phyloP scores from a whole-genome alignment of 192 early-diverging fungal species.

The Podila horticola region DNA sequence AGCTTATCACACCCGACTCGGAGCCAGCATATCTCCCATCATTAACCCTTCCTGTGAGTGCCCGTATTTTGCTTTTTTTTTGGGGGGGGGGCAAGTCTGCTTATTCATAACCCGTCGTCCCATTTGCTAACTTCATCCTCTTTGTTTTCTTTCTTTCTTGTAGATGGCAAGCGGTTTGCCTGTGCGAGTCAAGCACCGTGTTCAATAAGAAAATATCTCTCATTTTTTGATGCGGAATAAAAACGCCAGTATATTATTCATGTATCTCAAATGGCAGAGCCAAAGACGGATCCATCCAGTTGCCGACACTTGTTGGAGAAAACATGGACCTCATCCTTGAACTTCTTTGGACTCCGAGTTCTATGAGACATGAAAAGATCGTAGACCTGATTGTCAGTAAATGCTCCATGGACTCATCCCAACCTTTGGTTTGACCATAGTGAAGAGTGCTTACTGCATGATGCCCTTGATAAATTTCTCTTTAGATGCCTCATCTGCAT shows the following conservation, averaged over 20 bases:
- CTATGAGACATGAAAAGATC: slow-evolving; percentile 16
- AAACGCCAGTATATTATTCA: neutral
- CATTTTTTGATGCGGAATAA: too few relatives aligned
- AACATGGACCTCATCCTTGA: slow-evolving; percentile 53
- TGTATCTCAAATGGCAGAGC: slow-evolving; percentile 32
- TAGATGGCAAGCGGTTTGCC: neutral
- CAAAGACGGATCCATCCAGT: slow-evolving; percentile 55
- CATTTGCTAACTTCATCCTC: too few relatives aligned
- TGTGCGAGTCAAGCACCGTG: neutral
- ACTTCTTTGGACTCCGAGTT: slow-evolving; percentile 56
- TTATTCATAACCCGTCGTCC: too few relatives aligned
- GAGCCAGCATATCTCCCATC: slow-evolving; percentile 33
- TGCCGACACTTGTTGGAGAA: slow-evolving; percentile 62
- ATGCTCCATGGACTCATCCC: neutral
- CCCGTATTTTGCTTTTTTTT: too few relatives aligned
- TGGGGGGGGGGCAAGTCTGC: too few relatives aligned
- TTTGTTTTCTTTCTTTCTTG: too few relatives aligned
- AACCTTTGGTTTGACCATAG: neutral
- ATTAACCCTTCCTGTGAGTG: slow-evolving; percentile 48
- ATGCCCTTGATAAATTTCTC: slow-evolving; percentile 62
- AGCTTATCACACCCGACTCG: slow-evolving; percentile 36
- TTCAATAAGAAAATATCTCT: neutral
- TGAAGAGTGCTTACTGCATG: slow-evolving; percentile 51
- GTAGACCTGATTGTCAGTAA: neutral
- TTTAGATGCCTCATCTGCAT: slow-evolving; percentile 57